Evolutionary conservation across 768 basidiomycete genomes (phyloP), one percentile per base, ranked within the genome.

Genomic region (Tubosaeta sp.): DNA sequence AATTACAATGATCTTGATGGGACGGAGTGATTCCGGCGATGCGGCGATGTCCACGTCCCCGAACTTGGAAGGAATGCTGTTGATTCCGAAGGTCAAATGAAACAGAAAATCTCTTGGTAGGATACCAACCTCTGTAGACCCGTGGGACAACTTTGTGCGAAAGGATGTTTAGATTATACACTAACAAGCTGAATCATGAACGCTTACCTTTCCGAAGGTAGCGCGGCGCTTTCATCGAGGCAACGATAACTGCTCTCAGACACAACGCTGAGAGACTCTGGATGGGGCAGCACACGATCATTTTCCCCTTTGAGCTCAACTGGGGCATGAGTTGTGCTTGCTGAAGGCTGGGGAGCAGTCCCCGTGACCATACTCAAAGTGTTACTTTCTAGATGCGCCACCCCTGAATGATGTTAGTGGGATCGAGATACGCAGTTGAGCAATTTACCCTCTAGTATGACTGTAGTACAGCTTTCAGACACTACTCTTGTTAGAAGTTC

Each of bases 1-100:
- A 39, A 69, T 50, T 17, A 71, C 61, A 5, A 71, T 65, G 26
- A 69, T 60, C 59, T 70, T 69, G 13, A 69, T 48, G 32, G 57
- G 46, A 4, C 67, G 68, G 14, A 45, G 47, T 39, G 58, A 57
- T 39, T 58, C 48, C 11, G 29, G 43, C 9, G 59, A 62, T 16
- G 32, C 4, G 2, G 42, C 9, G 22, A 19, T 10, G 4, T 14
- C 8, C 12, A 16, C 19, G 14, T 44, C 22, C n/a, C 31, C 44
- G 9, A 59, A 52, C 22, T 57, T 63, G 12, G 60, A 65, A 22
- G 60, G 48, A 37, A 64, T 63, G 2, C 63, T 64, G 11, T 33
- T 34, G 8, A 22, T 26, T 4, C 19, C 17, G 16, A 5, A 6
- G 6, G 31, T 63, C 17, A 60, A 17, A n/a, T 42, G 6, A 6